Conservation (phyloP, 352 stramenopile genomes). For the Phytophthora cactorum region DNA sequence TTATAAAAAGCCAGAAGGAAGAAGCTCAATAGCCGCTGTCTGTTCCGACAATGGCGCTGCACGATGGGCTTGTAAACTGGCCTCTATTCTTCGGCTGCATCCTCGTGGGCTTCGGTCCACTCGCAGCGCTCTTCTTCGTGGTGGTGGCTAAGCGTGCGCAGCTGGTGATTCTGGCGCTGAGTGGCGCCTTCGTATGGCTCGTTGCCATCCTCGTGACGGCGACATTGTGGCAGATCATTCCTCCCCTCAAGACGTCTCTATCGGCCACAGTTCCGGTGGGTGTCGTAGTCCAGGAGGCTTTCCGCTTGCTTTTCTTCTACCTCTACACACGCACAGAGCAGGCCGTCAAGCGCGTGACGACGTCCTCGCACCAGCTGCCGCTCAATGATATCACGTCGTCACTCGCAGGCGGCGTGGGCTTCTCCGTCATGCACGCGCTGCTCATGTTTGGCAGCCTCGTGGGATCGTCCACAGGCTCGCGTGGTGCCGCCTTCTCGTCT, state of each 20-base stretch:
- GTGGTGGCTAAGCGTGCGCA: constrained; percentile 82
- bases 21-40: background rate
- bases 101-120: constrained; percentile 75
- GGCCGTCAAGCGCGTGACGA: constrained; percentile 80
- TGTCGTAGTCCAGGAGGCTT: constrained; percentile 76
- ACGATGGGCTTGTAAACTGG: constrained; percentile 81
- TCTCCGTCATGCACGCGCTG: constrained; percentile 82
- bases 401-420: constrained; percentile 80
- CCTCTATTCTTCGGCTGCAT: constrained; percentile 87
- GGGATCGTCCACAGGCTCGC: constrained; percentile 65
- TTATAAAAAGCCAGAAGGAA: constrained; percentile 8
- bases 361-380: constrained; percentile 76
- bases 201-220: constrained; percentile 80
- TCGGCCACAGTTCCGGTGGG: constrained; percentile 74
- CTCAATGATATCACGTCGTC: constrained; percentile 88
- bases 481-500: constrained; percentile 73
- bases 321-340: constrained; percentile 79
- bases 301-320: constrained; percentile 75
- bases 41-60: constrained; percentile 59
- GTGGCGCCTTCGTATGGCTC: constrained; percentile 84
- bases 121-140: constrained; percentile 81
- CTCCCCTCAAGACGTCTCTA: constrained; percentile 73
- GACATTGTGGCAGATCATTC: constrained; percentile 79
- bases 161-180: constrained; percentile 84
- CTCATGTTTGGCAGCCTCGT: constrained; percentile 88